Base-by-base conservation (phyloP, 805 yeast genomes). In the Yarrowia sp. region DNA sequence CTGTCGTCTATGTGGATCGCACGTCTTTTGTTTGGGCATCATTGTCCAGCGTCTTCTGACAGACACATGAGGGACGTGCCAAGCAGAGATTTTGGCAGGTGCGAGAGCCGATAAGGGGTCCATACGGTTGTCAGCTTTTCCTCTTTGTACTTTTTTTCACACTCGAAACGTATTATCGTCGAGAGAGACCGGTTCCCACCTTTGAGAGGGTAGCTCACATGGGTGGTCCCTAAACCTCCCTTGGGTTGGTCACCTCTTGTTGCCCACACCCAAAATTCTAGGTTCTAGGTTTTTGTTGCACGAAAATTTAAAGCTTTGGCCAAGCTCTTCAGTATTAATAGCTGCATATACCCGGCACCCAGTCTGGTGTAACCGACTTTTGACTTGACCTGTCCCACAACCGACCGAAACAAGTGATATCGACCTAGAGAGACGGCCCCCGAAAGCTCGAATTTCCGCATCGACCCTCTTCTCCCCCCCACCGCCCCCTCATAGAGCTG, bases 301-400 rank as follows among this genome's bases (percentile, higher is more conserved):
- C 19, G 50, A 14, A 33, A 33, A 47, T 24, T 24, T 24, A 47
- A 47, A 47, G 52, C 52, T 30, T 30, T 47, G 52, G 52, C 38
- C 52, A 47, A 47, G 52, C 52, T 30, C 52, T 47, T 47, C 52
- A 47, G 52, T 47, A 47, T 47, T 47, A 47, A 58, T 58, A 58
- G 64, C 33, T 58, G 64, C 64, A 58, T 58, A 58, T 42, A 58
- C 64, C 64, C 64, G 33, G 50, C 64, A 42, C 19, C 36, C 4
- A 36, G 42, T 34, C 20, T 20, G 13, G 8, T 10, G 44, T 14
- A 38, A 20, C 36, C 61, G 30, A 55, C 44, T 50, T 36, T 50
- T 17, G 39, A 34, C 38, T 14, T 10, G 20, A 49, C 39, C 34
- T 9, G 19, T 30, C 36, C 52, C 15, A 15, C 34, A 47, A 19